Evolutionary conservation across 1,139 yeast genomes (phyloP), one percentile per base, ranked within the genome.

Genomic region (Lodderomyces metapsilosis): DNA sequence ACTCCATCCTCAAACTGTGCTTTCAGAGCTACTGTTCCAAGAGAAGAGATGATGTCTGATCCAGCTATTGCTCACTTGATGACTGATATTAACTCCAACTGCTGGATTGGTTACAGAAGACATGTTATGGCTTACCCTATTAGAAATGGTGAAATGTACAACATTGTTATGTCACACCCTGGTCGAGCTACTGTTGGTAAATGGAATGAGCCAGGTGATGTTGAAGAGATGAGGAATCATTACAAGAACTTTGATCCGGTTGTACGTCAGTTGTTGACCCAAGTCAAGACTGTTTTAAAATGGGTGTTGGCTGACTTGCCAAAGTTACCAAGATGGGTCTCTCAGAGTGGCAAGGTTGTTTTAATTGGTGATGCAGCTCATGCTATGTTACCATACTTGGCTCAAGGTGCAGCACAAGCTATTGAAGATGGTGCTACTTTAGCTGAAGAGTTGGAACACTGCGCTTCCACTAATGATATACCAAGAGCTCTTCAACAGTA

Each of bases 101-200:
- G 32, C 15, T 28, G 32, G 32, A 28, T 28, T 15, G 32, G 32
- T 5, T 28, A 28, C 18, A 28, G 32, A 28, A 28, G 32, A 28
- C 32, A 28, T 18, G 32, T 28, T 28, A 28, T 28, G 32, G 32
- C 32, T 15, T 28, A 28, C 32, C 32, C 32, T 15, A 28, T 28
- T 5, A 28, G 32, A 15, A 28, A 28, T 28, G 32, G 32, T 15
- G 32, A 28, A 28, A 15, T 28, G 32, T 28, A 28, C n/a, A 28
- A 28, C 18, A 28, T 28, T 28, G 32, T 28, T 13, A 28, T 28
- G 32, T 28, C 32, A 3, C 32, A 28, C n/a, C 32, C 32, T 6
- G 32, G 32, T 11, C 32, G 15, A 28, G 32, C 32, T 28, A 5
- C 32, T 28, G 32, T 28, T 15, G 32, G 18, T 28, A 28, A 15